Base-by-base conservation (phyloP, 163 green algal species). In the Prototheca wickerhamii region DNA sequence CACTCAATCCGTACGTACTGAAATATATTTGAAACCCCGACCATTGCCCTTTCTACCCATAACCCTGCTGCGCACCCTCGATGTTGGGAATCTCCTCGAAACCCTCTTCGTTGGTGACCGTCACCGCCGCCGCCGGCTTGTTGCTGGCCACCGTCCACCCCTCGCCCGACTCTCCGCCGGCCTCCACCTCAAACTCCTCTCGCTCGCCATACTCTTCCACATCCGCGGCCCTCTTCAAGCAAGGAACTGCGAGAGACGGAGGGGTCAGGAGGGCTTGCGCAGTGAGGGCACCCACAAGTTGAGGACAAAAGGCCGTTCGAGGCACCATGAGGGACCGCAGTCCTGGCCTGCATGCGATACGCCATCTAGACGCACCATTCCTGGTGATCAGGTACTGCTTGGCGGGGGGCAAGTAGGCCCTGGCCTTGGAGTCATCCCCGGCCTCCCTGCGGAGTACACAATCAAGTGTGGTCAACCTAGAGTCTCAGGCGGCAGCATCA, bases 351-450 rank as follows among this genome's bases (percentile, higher is more conserved):
- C n/a, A n/a, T n/a, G n/a, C n/a, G n/a, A n/a, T n/a, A n/a, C n/a
- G n/a, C n/a, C n/a, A n/a, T n/a, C n/a, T 32, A 23, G 33, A 26
- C 86, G 1, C 61, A 93, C 87, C 88, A 56, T 87, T 87, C 0
- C 84, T 72, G 2, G 88, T 96, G 23, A 94, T 78, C 3, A 96
- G 81, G 61, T 84, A 96, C 72, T 96, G 89, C 74, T 95, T 96
- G 42, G 87, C 73, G 7, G 67, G 49, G 2, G 89, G 88, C 21
- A 96, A 69, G 71, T 86, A 93, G 21, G 68, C 57, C 34, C 73
- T 61, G 0, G 72, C 69, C 63, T 91, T 92, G 51, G 65, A 79
- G 21, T 74, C 37, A 30, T 94, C 86, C 6, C 89, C 89, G 2
- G 60, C 75, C 61, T 93, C 84, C 87, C 86, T 93, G 66, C 42